Conservation (phyloP, 2,329 filamentous ascomycete species). For the Aspergillus carbonarius region DNA sequence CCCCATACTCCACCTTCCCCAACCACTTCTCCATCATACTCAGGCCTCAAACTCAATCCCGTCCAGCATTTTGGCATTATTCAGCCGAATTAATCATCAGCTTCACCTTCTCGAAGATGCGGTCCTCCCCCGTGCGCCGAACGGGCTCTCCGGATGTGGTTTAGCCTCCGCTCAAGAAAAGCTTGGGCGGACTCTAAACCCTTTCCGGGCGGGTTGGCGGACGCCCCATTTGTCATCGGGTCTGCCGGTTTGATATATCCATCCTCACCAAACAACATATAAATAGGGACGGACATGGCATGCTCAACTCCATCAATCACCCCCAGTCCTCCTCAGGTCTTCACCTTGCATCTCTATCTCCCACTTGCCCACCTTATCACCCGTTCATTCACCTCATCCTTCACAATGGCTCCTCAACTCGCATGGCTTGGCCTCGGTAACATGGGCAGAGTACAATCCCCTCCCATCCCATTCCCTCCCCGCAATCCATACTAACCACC, state of each 20-base stretch:
- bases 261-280: neutral
- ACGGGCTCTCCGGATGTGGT: neutral
- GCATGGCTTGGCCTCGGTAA: constrained; percentile 2
- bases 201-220: neutral
- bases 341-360: too few relatives aligned
- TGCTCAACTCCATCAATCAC: neutral
- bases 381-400: neutral
- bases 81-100: neutral
- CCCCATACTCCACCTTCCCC: neutral
- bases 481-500: neutral
- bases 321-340: neutral
- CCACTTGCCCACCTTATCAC: neutral
- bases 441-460: neutral
- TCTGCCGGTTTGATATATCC: neutral
- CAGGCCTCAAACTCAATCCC: neutral
- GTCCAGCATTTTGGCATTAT: neutral
- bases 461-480: neutral
- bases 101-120: neutral
- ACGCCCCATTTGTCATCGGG: neutral
- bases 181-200: neutral
- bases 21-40: neutral
- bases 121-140: neutral
- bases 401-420: neutral
- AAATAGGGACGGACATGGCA: neutral
- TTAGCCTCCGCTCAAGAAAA: neutral